Conservation (phyloP, 192 early-diverging fungal species). For the Backusella mclennaniae region DNA sequence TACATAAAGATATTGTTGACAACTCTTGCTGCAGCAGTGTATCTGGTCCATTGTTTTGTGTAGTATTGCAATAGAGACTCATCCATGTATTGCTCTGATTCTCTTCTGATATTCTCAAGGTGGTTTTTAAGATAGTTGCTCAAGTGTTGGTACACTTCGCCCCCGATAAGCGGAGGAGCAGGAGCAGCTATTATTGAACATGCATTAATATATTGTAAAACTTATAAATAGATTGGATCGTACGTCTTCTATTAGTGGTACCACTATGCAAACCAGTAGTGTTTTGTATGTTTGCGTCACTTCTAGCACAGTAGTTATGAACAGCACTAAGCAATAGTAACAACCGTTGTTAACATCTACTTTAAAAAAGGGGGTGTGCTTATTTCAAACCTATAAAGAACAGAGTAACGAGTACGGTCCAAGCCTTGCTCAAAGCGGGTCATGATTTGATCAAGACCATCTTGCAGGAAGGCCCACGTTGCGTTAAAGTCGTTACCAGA, state of each 20-base stretch:
- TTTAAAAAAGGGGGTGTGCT: not conserved
- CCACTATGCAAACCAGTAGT: not conserved
- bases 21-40: conserved; percentile 77
- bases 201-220: conserved; percentile 1
- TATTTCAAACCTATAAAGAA: conserved; percentile 75
- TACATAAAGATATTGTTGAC: conserved; percentile 93
- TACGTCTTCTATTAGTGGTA: not conserved
- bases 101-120: conserved; percentile 47
- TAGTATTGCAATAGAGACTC: conserved; percentile 86
- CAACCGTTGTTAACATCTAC: too few relatives aligned
- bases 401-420: conserved; percentile 73
- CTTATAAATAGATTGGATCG: not conserved
- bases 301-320: conserved; percentile 30
- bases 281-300: conserved; percentile 5
- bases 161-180: conserved; percentile 56
- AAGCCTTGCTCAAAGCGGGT: conserved; percentile 72
- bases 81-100: conserved; percentile 66
- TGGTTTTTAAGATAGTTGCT: conserved; percentile 55
- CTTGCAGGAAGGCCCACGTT: conserved; percentile 76
- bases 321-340: conserved; percentile 13
- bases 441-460: conserved; percentile 82
- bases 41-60: conserved; percentile 86
- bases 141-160: conserved; percentile 51
- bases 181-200: not conserved
- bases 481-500: conserved; percentile 51